These are phyloP conservation scores for Prunus armeniaca DNA, from an alignment of 306 rosid genomes.

Conservation along the genomic window DNA sequence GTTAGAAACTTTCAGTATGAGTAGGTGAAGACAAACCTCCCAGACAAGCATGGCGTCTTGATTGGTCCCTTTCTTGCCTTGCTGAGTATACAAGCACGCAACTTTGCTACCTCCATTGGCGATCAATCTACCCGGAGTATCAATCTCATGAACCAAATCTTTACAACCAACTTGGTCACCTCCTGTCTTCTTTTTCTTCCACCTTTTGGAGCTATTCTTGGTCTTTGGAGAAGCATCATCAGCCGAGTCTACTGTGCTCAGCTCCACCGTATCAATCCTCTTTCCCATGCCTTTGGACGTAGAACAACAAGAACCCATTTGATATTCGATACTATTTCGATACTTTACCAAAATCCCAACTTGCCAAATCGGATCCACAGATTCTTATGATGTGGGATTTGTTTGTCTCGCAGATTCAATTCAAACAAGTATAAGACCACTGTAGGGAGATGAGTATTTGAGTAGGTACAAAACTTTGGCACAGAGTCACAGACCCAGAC, in stretches of 20 bases:
- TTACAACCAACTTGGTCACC: conserved; percentile 19
- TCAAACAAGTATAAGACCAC: neutral
- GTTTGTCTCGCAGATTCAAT: conserved; percentile 1
- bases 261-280: conserved; percentile 14
- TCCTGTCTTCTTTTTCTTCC: conserved; percentile 20
- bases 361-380: conserved; percentile 13
- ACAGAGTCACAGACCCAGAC: neutral
- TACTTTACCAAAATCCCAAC: neutral
- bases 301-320: conserved; percentile 25
- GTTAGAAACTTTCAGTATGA: neutral
- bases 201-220: neutral
- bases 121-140: conserved; percentile 35
- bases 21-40: conserved; percentile 34
- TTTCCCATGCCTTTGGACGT: conserved; percentile 9
- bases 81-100: conserved; percentile 51
- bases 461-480: conserved; percentile 1
- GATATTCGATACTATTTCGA: neutral
- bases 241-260: conserved; percentile 2
- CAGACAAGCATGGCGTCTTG: conserved; percentile 58
- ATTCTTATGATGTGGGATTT: neutral
- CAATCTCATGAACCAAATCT: conserved; percentile 26
- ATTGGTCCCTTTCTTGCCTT: conserved; percentile 57
- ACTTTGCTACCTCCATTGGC: conserved; percentile 32
- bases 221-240: neutral
- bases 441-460: neutral